Conservation (phyloP, 208 protist genomes). For the Acanthamoeba castellanii region DNA sequence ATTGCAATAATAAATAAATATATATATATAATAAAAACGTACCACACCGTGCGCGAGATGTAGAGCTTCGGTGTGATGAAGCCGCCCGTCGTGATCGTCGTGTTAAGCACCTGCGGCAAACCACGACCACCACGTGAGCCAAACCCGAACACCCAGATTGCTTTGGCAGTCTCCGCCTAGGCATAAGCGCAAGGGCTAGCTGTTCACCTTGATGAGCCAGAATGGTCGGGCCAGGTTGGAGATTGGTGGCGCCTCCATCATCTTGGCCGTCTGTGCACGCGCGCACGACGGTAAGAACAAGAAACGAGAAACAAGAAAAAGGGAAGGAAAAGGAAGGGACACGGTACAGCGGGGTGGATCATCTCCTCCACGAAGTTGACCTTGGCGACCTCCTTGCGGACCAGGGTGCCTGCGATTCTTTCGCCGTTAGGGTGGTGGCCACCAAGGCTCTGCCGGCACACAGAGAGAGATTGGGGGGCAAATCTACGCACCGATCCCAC, state of each 20-base stretch:
- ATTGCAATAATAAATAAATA: neutral
- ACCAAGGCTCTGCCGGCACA: neutral
- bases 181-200: neutral
- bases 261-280: neutral
- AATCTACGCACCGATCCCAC: neutral
- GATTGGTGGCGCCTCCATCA: constrained; percentile 36
- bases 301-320: neutral
- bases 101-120: constrained; percentile 8
- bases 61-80: constrained; percentile 49
- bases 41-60: constrained; percentile 16
- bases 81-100: constrained; percentile 22
- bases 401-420: neutral
- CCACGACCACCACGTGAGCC: neutral
- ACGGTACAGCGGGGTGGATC: constrained; percentile 1
- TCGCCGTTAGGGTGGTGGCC: too few species aligned
- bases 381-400: constrained; percentile 1
- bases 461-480: neutral
- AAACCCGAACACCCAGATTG: neutral
- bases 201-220: constrained; percentile 7
- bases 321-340: neutral
- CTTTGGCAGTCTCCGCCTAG: neutral
- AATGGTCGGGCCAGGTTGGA: constrained; percentile 7
- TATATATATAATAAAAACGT: too few species aligned
- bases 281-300: neutral
- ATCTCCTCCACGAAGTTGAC: constrained; percentile 43